Percentiles rank a stretch among this genome's conserved stretches.
These are phyloP conservation scores for Pythium sukuiense DNA, from an alignment of 352 stramenopile genomes.

Conservation along the genomic window DNA sequence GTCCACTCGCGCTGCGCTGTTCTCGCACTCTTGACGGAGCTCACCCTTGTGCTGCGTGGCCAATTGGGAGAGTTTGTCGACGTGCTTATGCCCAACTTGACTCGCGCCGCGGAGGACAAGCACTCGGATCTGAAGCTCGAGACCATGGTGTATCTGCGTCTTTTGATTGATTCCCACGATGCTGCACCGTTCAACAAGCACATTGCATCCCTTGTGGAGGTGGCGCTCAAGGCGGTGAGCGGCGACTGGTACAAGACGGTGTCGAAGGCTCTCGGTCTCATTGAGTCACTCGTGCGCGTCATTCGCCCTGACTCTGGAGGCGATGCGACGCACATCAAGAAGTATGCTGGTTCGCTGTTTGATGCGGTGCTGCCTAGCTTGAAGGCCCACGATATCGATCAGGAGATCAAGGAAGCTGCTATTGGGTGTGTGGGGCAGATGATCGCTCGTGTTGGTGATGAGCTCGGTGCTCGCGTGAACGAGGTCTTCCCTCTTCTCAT, in stretches of 20 bases:
- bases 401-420: conserved; percentile 98
- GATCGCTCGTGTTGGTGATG: conserved; percentile 79
- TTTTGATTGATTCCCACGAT: conserved; percentile 92
- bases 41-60: conserved; percentile 76
- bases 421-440: conserved; percentile 92
- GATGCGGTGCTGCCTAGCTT: conserved; percentile 94
- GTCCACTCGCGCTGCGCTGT: conserved; percentile 79
- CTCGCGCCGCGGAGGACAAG: conserved; percentile 87
- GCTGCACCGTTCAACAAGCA: conserved; percentile 76
- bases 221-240: conserved; percentile 88
- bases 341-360: conserved; percentile 86
- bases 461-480: conserved; percentile 72
- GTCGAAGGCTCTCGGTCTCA: conserved; percentile 92
- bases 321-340: conserved; percentile 38
- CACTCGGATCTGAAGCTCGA: conserved; percentile 97
- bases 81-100: conserved; percentile 75
- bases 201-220: conserved; percentile 77
- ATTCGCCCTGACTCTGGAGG: conserved; percentile 45
- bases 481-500: conserved; percentile 92
- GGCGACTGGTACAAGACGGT: conserved; percentile 99
- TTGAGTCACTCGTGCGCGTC: conserved; percentile 89
- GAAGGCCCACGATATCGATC: conserved; percentile 96
- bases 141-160: conserved; percentile 91
- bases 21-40: conserved; percentile 81
- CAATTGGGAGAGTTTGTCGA: conserved; percentile 74